phyloP scores from a whole-genome alignment of 768 basidiomycete species.

The Amanita molliuscula region DNA sequence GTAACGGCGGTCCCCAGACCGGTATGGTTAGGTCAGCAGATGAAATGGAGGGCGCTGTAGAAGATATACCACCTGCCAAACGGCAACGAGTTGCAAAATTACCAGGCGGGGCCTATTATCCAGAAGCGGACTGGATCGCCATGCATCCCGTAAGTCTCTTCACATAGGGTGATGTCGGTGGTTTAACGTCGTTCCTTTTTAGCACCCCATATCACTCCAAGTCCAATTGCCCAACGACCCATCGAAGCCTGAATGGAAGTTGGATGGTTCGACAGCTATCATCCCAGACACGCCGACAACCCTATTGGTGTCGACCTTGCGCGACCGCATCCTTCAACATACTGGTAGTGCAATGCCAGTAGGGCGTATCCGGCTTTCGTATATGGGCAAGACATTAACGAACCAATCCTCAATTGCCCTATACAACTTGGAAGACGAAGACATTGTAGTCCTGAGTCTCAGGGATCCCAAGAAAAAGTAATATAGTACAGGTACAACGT shows the following conservation, averaged over 20 bases:
- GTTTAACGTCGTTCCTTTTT: not conserved
- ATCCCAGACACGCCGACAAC: slow-evolving; percentile 80
- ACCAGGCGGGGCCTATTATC: slow-evolving; percentile 74
- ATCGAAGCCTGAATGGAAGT: slow-evolving; percentile 87
- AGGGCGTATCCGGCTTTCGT: slow-evolving; percentile 74
- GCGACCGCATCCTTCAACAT: slow-evolving; percentile 77
- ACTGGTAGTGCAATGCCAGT: slow-evolving; percentile 73
- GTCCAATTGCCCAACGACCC: slow-evolving; percentile 78
- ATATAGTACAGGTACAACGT: slow-evolving; percentile 6
- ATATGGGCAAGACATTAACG: slow-evolving; percentile 76
- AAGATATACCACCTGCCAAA: slow-evolving; percentile 75
- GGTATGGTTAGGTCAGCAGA: slow-evolving; percentile 76
- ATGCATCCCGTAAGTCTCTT: slow-evolving; percentile 65
- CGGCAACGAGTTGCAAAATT: slow-evolving; percentile 79
- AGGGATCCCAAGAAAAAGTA: slow-evolving; percentile 70
- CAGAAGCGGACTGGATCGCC: slow-evolving; percentile 82
- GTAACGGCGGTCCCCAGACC: slow-evolving; percentile 44
- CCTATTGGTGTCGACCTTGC: slow-evolving; percentile 76
- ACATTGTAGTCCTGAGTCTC: slow-evolving; percentile 66
- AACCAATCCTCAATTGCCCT: slow-evolving; percentile 78
- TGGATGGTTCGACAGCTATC: slow-evolving; percentile 70
- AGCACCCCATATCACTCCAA: slow-evolving; percentile 80
- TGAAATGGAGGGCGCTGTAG: slow-evolving; percentile 60
- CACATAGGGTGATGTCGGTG: not conserved
- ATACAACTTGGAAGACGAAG: slow-evolving; percentile 90